Conservation (phyloP, 176 grass and related monocot genomes). For the Aegilops longissima region DNA sequence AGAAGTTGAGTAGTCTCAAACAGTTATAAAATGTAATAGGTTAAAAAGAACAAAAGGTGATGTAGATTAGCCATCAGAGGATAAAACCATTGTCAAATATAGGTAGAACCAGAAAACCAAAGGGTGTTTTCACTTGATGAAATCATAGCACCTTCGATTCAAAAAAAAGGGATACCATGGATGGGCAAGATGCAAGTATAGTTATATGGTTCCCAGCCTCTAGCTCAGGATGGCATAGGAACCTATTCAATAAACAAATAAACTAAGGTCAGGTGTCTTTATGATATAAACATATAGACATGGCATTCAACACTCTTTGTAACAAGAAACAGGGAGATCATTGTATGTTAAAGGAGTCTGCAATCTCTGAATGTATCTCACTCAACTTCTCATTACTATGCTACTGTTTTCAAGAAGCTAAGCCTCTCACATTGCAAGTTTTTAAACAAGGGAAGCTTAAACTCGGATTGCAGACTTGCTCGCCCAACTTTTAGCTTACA, state of each 20-base stretch:
- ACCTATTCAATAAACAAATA: conserved; percentile 53
- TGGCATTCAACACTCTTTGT: not conserved
- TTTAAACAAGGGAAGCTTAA: not conserved
- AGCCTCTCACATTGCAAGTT: not conserved
- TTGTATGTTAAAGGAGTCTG: not conserved
- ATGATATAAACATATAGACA: not conserved
- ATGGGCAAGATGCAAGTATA: conserved; percentile 60
- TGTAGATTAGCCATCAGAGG: not conserved
- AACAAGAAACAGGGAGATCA: not conserved
- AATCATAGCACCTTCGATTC: not conserved
- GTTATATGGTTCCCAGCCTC: conserved; percentile 79
- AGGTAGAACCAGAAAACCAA: not conserved
- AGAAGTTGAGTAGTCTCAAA: conserved; percentile 12
- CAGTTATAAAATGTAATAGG: conserved; percentile 16
- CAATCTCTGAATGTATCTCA: not conserved
- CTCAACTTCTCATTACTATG: not conserved
- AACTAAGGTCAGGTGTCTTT: not conserved
- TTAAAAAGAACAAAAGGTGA: conserved; percentile 8
- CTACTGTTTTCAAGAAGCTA: not conserved
- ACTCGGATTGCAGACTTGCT: not conserved
- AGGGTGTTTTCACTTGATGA: not conserved
- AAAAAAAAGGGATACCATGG: conserved; percentile 48
- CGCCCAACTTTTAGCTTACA: not conserved
- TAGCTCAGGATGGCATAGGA: conserved; percentile 64
- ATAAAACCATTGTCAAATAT: conserved; percentile 11